These are phyloP conservation scores for Wickerhamiella azyma DNA, from an alignment of 805 yeast species.

Conservation along the genomic window DNA sequence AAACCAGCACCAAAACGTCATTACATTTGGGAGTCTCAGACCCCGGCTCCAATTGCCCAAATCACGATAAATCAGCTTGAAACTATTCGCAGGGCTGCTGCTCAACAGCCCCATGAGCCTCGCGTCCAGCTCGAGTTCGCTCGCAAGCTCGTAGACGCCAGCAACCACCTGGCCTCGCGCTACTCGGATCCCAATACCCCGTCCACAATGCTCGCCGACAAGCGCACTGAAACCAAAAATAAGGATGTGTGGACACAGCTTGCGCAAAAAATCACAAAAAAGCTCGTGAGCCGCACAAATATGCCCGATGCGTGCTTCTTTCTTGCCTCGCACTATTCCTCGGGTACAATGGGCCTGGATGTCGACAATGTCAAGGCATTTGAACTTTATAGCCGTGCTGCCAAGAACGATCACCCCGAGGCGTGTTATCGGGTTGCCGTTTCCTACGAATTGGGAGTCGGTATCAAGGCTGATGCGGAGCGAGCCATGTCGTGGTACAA, in stretches of 20 bases:
- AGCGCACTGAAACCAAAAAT: constrained; percentile 37
- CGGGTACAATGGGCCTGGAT: constrained; percentile 36
- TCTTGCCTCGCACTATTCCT: constrained; percentile 46
- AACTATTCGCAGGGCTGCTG: constrained; percentile 21
- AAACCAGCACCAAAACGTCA: constrained; percentile 10
- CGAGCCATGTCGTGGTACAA: constrained; percentile 42
- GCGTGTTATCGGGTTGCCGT: constrained; percentile 61
- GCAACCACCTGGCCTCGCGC: constrained; percentile 21
- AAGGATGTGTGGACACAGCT: constrained; percentile 42
- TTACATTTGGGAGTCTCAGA: constrained; percentile 5
- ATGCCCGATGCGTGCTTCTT: constrained; percentile 45
- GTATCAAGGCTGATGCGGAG: constrained; percentile 31
- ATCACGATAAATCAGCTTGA: constrained; percentile 24
- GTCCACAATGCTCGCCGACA: constrained; percentile 27
- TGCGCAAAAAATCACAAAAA: constrained; percentile 46
- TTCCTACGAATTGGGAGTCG: constrained; percentile 54
- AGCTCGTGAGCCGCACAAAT: constrained; percentile 32
- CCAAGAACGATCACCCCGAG: constrained; percentile 41
- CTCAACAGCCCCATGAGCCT: constrained; percentile 28
- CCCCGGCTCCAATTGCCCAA: background rate
- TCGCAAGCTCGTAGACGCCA: constrained; percentile 39
- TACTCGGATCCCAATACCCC: constrained; percentile 31
- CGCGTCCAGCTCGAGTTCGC: constrained; percentile 51
- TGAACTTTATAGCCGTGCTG: constrained; percentile 45
- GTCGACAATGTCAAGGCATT: constrained; percentile 49